Evolutionary conservation across 1,284 basidiomycete species (phyloP).

Genomic region (Ganoderma leucocontextum): DNA sequence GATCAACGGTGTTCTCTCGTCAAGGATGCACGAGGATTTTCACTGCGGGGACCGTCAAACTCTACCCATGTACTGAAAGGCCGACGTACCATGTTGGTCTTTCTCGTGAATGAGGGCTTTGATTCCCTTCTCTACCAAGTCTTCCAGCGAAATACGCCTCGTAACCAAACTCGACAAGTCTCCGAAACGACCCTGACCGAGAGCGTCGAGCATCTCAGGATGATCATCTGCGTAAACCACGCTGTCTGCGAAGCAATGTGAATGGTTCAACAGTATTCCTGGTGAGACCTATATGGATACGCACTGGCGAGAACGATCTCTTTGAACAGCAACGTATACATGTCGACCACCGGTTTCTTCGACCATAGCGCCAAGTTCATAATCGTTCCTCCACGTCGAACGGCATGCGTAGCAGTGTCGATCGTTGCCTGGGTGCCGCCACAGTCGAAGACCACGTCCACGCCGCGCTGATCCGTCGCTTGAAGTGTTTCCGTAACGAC

Average conservation of each 20-base stretch:
- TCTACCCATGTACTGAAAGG: no score
- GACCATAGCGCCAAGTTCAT: constrained; percentile 44
- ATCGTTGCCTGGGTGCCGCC: constrained; percentile 41
- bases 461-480: constrained; percentile 40
- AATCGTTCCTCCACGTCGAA: constrained; percentile 40
- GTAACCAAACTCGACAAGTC: constrained; percentile 42
- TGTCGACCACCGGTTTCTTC: constrained; percentile 35
- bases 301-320: constrained; percentile 40
- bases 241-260: not conserved
- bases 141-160: constrained; percentile 40
- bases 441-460: constrained; percentile 45
- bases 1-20: not conserved
- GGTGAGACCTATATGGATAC: not conserved
- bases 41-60: constrained; percentile 2
- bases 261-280: accelerated
- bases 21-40: constrained; percentile 16
- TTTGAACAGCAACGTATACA: constrained; percentile 39
- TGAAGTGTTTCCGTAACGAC: constrained; percentile 31
- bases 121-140: constrained; percentile 44
- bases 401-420: constrained; percentile 37
- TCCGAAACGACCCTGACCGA: constrained; percentile 38
- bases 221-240: constrained; percentile 38
- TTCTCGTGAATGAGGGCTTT: constrained; percentile 43
- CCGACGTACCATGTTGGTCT: constrained; percentile 39
- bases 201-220: constrained; percentile 37